These are phyloP conservation scores for Penicillium herquei DNA, from an alignment of 495 filamentous ascomycete species.

Conservation along the genomic window DNA sequence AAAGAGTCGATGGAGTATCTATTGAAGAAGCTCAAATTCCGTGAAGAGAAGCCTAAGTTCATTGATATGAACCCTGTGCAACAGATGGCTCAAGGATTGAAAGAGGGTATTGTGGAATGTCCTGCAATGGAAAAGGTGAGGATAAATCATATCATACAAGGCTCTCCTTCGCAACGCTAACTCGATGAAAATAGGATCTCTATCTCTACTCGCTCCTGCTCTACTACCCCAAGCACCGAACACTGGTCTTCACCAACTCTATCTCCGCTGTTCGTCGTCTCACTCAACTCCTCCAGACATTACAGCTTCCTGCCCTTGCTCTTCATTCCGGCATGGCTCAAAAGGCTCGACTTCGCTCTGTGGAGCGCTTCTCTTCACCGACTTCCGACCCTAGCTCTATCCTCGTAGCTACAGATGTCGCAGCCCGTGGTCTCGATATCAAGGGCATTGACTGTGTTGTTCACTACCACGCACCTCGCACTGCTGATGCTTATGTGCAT, in stretches of 20 bases:
- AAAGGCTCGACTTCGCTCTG: conserved; percentile 89
- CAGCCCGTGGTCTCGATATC: conserved; percentile 95
- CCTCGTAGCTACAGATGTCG: conserved; percentile 91
- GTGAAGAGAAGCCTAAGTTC: conserved; percentile 78
- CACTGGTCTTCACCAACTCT: conserved; percentile 91
- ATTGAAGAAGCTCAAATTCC: conserved; percentile 84
- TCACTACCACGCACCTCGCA: conserved; percentile 91
- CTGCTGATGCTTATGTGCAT: conserved; percentile 93
- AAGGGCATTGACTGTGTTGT: conserved; percentile 80
- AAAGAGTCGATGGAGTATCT: conserved; percentile 90
- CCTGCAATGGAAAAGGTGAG: conserved; percentile 84
- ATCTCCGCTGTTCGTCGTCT: conserved; percentile 89
- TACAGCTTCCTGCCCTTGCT: conserved; percentile 71
- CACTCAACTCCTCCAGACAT: conserved; percentile 77
- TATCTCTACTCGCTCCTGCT: conserved; percentile 88
- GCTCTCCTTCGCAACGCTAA: conserved; percentile 10
- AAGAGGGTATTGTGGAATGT: conserved; percentile 90
- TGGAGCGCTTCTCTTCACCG: conserved; percentile 81
- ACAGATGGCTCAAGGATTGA: conserved; percentile 82
- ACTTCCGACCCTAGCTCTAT: conserved; percentile 60
- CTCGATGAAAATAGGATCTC: conserved; percentile 59
- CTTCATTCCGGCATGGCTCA: conserved; percentile 94
- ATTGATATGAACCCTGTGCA: conserved; percentile 84
- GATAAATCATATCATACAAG: background rate
- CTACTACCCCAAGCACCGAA: conserved; percentile 73